Evolutionary conservation across 2,329 filamentous ascomycete species (phyloP).

Genomic region (Didymella exigua): DNA sequence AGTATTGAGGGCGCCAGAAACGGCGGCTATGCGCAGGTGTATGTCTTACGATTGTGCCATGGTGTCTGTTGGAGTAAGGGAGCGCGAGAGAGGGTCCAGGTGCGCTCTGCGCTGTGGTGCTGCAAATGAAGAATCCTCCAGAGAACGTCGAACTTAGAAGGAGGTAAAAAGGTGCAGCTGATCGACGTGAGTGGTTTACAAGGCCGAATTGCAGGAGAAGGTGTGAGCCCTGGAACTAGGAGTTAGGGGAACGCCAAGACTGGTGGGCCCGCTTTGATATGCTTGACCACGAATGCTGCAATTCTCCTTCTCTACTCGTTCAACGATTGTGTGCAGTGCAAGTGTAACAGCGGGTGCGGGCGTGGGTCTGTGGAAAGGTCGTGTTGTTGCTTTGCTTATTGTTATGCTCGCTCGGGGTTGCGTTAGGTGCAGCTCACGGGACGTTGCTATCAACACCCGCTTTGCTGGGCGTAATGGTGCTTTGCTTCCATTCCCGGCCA

Average conservation of each 20-base stretch:
- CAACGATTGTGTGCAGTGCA: neutral
- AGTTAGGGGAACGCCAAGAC: conserved; percentile 18
- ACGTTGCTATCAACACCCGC: conserved; percentile 13
- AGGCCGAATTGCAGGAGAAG: conserved; percentile 18
- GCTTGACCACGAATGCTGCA: conserved; percentile 12
- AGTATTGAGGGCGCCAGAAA: conserved; percentile 22
- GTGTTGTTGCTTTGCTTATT: conserved; percentile 11
- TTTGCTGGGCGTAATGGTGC: conserved; percentile 11
- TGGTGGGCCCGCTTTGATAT: conserved; percentile 16
- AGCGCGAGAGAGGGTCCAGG: conserved; percentile 8
- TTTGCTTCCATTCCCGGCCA: conserved; percentile 17
- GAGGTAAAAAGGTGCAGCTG: conserved; percentile 5
- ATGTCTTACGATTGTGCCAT: conserved; percentile 46
- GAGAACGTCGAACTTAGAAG: conserved; percentile 5
- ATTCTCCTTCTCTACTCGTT: neutral
- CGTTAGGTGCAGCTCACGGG: conserved; percentile 11
- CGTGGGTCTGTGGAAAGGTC: neutral
- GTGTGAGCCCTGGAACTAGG: conserved; percentile 12
- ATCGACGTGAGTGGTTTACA: conserved; percentile 9
- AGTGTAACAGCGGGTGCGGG: neutral
- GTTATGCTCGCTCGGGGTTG: conserved; percentile 8
- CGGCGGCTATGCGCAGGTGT: neutral
- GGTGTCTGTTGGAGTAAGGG: conserved; percentile 19
- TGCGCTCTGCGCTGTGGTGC: conserved; percentile 18
- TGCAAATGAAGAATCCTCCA: conserved; percentile 6